phyloP scores from a whole-genome alignment of 2,329 filamentous ascomycete species.

The Sporothrix sp. region DNA sequence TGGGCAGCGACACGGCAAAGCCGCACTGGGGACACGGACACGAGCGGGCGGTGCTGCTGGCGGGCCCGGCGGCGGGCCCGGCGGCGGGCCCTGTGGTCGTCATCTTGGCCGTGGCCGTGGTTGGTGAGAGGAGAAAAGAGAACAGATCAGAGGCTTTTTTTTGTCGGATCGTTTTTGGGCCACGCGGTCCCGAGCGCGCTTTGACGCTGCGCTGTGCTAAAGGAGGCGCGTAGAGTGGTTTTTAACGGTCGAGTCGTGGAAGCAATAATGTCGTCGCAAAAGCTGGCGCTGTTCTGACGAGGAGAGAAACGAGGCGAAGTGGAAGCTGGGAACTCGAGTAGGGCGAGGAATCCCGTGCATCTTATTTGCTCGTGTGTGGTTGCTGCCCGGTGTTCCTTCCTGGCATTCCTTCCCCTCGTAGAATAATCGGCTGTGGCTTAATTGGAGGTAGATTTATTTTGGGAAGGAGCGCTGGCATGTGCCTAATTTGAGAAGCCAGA shows the following conservation, averaged over 20 bases:
- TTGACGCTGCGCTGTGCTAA: too few relatives aligned
- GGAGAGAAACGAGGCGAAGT: too few relatives aligned
- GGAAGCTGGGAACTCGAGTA: too few relatives aligned
- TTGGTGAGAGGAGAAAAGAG: background rate
- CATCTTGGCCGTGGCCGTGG: background rate
- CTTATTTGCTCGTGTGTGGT: too few relatives aligned
- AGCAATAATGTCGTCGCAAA: too few relatives aligned
- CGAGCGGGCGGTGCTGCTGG: background rate
- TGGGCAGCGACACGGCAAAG: constrained; percentile 1
- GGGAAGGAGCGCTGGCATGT: constrained; percentile 12
- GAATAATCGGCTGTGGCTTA: background rate
- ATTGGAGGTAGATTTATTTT: background rate
- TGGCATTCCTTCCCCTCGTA: background rate
- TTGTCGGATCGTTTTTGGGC: background rate
- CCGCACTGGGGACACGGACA: constrained; percentile 17
- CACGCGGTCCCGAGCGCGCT: too few relatives aligned
- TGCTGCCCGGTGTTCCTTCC: background rate
- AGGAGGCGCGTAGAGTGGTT: too few relatives aligned
- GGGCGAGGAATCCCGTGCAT: too few relatives aligned
- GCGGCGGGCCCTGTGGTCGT: background rate
- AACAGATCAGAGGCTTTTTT: background rate
- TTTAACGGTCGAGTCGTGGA: too few relatives aligned
- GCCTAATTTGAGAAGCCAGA: background rate
- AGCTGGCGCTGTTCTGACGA: too few relatives aligned
- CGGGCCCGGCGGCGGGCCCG: background rate